phyloP scores from a whole-genome alignment of 495 filamentous ascomycete species.

The Astrocystis sublimbata region DNA sequence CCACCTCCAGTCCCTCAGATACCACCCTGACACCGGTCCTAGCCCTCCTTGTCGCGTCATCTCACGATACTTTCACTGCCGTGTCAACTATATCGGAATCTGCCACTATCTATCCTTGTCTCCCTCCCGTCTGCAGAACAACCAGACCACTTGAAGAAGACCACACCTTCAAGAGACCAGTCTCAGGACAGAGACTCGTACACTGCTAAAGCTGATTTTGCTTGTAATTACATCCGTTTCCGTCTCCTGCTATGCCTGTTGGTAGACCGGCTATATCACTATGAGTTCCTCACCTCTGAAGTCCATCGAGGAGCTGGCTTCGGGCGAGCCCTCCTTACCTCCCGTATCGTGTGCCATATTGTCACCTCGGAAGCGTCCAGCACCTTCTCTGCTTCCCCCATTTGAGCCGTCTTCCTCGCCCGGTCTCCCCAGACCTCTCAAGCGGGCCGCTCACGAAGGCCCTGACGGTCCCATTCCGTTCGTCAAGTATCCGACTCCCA shows the following conservation, averaged over 20 bases:
- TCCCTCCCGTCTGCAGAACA: not conserved
- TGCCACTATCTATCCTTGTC: not conserved
- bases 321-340: conserved; percentile 29
- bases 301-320: conserved; percentile 23
- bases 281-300: conserved; percentile 35
- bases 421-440: conserved; percentile 69
- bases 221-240: not conserved
- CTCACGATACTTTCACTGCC: not conserved
- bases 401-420: conserved; percentile 96
- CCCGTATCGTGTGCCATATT: conserved; percentile 27
- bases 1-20: not conserved
- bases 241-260: conserved; percentile 26
- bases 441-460: conserved; percentile 65
- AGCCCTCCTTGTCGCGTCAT: not conserved
- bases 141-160: not conserved
- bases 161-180: not conserved
- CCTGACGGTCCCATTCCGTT: conserved; percentile 42
- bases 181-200: not conserved
- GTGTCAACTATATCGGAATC: not conserved
- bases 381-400: conserved; percentile 79
- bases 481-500: conserved; percentile 80
- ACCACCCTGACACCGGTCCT: not conserved
- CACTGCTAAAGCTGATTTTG: not conserved
- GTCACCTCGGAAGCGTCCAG: conserved; percentile 74
- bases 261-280: conserved; percentile 10